A percentile compares a stretch with the other conserved stretches of the same genome.
These are phyloP conservation scores for Pythium diclinum DNA, from an alignment of 352 stramenopile genomes.

Conservation along the genomic window DNA sequence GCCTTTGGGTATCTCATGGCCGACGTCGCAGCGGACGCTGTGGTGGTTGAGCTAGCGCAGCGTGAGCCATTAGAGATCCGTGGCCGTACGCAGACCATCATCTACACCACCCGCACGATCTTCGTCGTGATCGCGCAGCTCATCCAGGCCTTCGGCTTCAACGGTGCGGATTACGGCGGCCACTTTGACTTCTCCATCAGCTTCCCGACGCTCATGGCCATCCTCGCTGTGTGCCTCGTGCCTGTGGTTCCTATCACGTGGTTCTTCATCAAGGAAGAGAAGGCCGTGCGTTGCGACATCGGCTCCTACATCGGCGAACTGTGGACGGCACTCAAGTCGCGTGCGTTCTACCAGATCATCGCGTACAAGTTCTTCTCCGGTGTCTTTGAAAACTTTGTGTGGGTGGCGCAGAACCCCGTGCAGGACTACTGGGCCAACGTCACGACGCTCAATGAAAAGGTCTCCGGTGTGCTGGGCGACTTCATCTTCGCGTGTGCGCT, in stretches of 20 bases:
- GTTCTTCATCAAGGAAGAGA: constrained; percentile 28
- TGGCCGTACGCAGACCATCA: constrained; percentile 49
- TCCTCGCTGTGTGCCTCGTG: constrained; percentile 33
- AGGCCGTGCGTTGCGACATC: constrained; percentile 9
- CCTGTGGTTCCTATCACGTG: constrained; percentile 21
- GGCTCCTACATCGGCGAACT: constrained; percentile 22
- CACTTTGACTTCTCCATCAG: constrained; percentile 47
- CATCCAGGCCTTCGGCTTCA: constrained; percentile 52
- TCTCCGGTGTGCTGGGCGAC: constrained; percentile 35
- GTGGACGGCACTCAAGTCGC: constrained; percentile 20
- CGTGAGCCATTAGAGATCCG: constrained; percentile 45
- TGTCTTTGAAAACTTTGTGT: not conserved
- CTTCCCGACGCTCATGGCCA: constrained; percentile 45
- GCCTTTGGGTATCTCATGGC: constrained; percentile 40
- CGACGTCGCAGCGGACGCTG: constrained; percentile 47
- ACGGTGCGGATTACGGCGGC: constrained; percentile 48
- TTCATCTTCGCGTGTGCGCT: constrained; percentile 36
- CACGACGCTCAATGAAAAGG: constrained; percentile 40
- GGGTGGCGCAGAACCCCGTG: not conserved
- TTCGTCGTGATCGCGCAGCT: constrained; percentile 40
- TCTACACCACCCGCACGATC: constrained; percentile 38
- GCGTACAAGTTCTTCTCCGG: not conserved
- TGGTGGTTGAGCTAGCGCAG: constrained; percentile 59
- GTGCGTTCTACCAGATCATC: constrained; percentile 6
- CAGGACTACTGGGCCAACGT: constrained; percentile 29